These are phyloP conservation scores for Avena atlantica DNA, from an alignment of 176 grass and related monocot species.

Conservation along the genomic window DNA sequence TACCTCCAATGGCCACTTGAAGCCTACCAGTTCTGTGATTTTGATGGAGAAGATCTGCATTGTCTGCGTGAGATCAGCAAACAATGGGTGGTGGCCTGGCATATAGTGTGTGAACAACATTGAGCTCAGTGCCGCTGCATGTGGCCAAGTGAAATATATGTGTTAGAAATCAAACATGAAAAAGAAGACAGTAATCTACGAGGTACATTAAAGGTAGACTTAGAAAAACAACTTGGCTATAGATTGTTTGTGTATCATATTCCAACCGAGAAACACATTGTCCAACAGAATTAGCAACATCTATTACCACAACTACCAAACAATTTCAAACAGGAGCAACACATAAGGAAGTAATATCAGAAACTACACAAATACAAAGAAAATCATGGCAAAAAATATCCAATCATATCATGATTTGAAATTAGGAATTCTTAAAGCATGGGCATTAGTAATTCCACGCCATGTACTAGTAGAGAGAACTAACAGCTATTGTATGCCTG, in stretches of 20 bases:
- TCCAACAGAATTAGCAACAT: too few relatives aligned
- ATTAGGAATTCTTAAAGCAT: too few relatives aligned
- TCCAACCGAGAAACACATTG: background rate
- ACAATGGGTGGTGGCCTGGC: background rate
- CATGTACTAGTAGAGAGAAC: too few relatives aligned
- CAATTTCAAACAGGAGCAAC: too few relatives aligned
- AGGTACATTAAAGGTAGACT: too few relatives aligned
- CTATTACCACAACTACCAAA: too few relatives aligned
- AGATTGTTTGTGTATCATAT: background rate
- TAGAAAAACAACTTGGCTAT: too few relatives aligned
- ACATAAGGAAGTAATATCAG: too few relatives aligned
- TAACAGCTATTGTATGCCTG: conserved; percentile 2
- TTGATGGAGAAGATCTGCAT: conserved; percentile 4
- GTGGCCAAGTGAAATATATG: background rate
- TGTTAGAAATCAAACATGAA: background rate
- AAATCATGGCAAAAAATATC: too few relatives aligned
- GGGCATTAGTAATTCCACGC: too few relatives aligned
- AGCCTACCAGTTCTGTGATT: background rate
- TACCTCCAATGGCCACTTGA: background rate
- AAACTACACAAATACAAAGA: too few relatives aligned
- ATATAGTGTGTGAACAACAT: background rate
- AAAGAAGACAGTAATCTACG: background rate
- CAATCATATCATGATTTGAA: too few relatives aligned
- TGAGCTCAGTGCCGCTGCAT: background rate
- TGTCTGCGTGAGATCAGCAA: background rate